Evolutionary conservation across 2,329 filamentous ascomycete species (phyloP), one percentile per base, ranked within the genome.

Genomic region (Magnaporthiopsis incrustans): DNA sequence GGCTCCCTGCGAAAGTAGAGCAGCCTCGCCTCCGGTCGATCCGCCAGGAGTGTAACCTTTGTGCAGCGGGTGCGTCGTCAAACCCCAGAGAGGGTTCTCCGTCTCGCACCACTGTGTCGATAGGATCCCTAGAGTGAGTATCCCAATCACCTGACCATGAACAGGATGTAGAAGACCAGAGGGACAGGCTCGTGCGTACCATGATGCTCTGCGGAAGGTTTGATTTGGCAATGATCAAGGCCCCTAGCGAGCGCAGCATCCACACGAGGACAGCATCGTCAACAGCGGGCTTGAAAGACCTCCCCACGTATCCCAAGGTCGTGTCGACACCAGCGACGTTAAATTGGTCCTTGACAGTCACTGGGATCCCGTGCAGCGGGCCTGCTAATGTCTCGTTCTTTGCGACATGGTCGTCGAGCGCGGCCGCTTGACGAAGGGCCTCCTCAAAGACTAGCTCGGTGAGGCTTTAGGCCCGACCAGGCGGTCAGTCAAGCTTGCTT

Each of bases 321-420:
- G 68, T 80, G 59, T 80, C 77, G 0, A 78, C 74, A n/a, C 4
- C 60, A 14, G 26, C 61, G 2, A 38, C 22, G 27, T 66, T 63
- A 1, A 63, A 58, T 2, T 30, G 18, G 4, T 65, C 67, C 67
- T 81, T 82, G 38, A 81, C 67, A 60, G 77, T 80, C 18, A 81
- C 68, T 0, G 84, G 84, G 2, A 87, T 71, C 26, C 76, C 76
- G 64, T 77, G 74, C 1, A 78, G 69, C 15, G 76, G 73, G 0
- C 76, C 76, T 25, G 22, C 44, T n/a, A 74, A 44, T 3, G 73
- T 69, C 38, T 69, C 71, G 59, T 68, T 68, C 62, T 73, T 67
- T 22, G 67, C 65, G n/a, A 53, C 44, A 7, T 53, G 7, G 66
- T 56, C 0, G 65, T 65, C 2, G 60, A 65, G 64, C 67, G 65